Conservation (phyloP, 1,284 basidiomycete species). For the Rhodotorula sp. region DNA sequence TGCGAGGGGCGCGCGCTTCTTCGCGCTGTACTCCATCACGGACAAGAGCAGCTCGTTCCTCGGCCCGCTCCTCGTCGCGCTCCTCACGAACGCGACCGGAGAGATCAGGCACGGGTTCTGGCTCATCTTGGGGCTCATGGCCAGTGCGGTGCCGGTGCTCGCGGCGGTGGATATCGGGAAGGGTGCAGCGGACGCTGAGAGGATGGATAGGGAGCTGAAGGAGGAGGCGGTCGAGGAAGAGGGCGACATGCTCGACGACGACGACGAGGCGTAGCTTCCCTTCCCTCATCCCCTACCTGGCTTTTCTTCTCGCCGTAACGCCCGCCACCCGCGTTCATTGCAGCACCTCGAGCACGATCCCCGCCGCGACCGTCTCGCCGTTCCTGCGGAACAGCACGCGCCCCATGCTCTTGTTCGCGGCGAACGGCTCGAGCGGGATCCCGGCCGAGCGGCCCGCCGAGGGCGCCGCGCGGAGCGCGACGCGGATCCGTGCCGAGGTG, state of each 20-base stretch:
- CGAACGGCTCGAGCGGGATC: conserved; percentile 83
- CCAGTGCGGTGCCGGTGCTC: conserved; percentile 74
- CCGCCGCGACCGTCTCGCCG: conserved; percentile 80
- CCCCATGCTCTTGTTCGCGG: conserved; percentile 95
- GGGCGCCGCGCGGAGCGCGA: conserved; percentile 55
- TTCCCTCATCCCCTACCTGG: too few relatives aligned
- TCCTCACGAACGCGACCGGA: conserved; percentile 80
- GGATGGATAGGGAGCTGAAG: conserved; percentile 20
- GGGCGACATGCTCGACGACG: background rate
- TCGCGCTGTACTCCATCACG: conserved; percentile 75
- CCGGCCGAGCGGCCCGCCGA: conserved; percentile 53
- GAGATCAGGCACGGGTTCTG: conserved; percentile 84
- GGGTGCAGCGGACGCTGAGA: conserved; percentile 67
- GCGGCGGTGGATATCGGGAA: conserved; percentile 61
- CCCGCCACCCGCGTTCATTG: too few relatives aligned
- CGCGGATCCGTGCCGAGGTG: conserved; percentile 78
- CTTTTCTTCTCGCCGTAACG: too few relatives aligned
- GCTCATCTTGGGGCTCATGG: conserved; percentile 78
- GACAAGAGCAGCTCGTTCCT: conserved; percentile 88
- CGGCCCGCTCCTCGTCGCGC: conserved; percentile 76
- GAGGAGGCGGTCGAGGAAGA: background rate
- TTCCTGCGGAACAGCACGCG: conserved; percentile 80
- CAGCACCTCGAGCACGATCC: conserved; percentile 30
- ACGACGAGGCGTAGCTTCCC: background rate
- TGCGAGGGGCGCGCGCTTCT: conserved; percentile 76